Evolutionary conservation across 164 flowering plant genomes (phyloP), one percentile per base, ranked within the genome.

Genomic region (Berberis vulgaris): DNA sequence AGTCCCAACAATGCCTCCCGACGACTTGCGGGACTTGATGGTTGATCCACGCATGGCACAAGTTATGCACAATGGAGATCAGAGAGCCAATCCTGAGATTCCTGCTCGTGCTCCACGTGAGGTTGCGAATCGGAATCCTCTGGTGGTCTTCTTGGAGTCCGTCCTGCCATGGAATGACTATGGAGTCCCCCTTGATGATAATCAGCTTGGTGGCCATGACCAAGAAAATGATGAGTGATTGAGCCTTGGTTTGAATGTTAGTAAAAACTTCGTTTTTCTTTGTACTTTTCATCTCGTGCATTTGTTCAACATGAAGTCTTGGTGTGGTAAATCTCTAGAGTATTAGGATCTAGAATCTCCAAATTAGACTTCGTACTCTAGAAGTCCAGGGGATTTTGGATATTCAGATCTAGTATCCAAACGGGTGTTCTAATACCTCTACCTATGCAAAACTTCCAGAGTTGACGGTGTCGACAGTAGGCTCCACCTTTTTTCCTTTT

Each of bases 131-230:
- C 76, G 96, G 8, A 83, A 80, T 76, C 70, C 83, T 2, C 52
- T 86, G 69, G 83, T 83, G 58, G 89, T 88, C 47, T 72, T 92
- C 63, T 67, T 89, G 44, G 98, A 92, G 71, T 86, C 96, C 0
- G 57, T 92, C 69, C 79, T 91, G 40, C 98, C 98, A 8, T 86
- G 95, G 96, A 76, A 75, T 65, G 74, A 83, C 72, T 89, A 80
- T 13, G 88, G 68, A 52, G 71, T 43, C 52, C 71, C 43, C 47
- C 65, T 59, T 64, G 82, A 58, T 4, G 74, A 69, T 45, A 46
- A 66, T 67, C 77, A 72, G 38, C 47, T 49, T 5, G 67, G 75
- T 61, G 74, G 66, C 46, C 75, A 75, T 42, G 66, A 64, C 10
- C 63, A 49, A 45, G 80, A 26, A 26, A 26, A 60, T 67, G 70